These are phyloP conservation scores for Heritiera littoralis DNA, from an alignment of 345 rosid species.

Conservation along the genomic window DNA sequence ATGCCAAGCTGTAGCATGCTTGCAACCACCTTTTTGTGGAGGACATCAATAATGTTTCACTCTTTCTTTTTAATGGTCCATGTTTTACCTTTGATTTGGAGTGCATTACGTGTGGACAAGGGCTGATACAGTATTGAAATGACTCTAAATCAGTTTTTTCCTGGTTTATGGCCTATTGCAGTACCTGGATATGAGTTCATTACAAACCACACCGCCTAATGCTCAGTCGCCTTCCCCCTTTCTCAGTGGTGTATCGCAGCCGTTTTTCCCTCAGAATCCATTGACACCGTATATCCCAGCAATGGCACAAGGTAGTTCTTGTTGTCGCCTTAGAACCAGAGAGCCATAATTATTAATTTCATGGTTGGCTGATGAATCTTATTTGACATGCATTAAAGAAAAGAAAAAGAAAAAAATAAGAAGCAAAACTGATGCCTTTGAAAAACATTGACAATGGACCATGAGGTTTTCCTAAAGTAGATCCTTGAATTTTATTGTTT, in stretches of 20 bases:
- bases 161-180: constrained; percentile 36
- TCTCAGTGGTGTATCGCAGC: constrained; percentile 48
- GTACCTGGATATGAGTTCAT: constrained; percentile 81
- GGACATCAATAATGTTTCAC: neutral
- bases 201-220: constrained; percentile 72
- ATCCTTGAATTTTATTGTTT: neutral
- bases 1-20: neutral
- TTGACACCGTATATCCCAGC: constrained; percentile 42
- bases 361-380: constrained; percentile 16
- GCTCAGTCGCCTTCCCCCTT: constrained; percentile 48
- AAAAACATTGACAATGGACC: neutral
- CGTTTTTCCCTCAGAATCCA: constrained; percentile 71
- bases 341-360: constrained; percentile 6
- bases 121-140: neutral
- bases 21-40: neutral
- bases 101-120: neutral
- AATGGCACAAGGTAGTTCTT: constrained; percentile 59
- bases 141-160: constrained; percentile 13
- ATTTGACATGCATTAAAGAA: neutral
- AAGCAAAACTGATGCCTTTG: neutral
- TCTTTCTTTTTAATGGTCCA: neutral
- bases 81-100: neutral
- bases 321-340: neutral
- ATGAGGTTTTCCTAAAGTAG: constrained; percentile 3
- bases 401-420: neutral